A percentile compares a stretch with the other conserved stretches of the same genome.
Conservation (phyloP, 2,329 filamentous ascomycete species). For the Samsoniella hepiali region DNA sequence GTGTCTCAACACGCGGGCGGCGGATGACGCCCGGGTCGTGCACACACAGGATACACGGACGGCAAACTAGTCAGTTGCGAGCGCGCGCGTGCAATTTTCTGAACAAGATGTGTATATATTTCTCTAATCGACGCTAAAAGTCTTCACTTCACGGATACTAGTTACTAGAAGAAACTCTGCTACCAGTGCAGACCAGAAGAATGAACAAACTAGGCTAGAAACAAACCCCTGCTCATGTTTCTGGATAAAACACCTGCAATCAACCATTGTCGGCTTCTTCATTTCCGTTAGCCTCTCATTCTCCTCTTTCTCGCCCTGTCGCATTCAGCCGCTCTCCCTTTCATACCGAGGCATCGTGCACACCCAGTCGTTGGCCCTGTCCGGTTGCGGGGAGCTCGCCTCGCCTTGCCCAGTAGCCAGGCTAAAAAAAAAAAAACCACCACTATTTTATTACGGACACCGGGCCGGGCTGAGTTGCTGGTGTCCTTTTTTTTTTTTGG, state of each 20-base stretch:
- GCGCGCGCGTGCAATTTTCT: no score
- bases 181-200: not conserved
- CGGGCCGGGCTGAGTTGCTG: not conserved
- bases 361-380: not conserved
- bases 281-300: not conserved
- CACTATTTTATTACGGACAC: not conserved
- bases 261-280: not conserved
- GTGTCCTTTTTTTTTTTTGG: not conserved
- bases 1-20: conserved; percentile 4
- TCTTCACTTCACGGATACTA: not conserved
- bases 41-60: not conserved
- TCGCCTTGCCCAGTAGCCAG: no score
- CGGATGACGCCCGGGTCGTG: not conserved
- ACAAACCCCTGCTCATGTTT: not conserved
- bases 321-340: not conserved
- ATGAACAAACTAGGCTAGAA: not conserved
- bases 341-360: not conserved
- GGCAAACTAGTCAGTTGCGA: no score
- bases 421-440: not conserved
- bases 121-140: not conserved
- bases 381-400: not conserved
- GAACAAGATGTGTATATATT: no score
- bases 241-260: not conserved
- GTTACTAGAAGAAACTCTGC: no score
- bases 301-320: not conserved